Evolutionary conservation across 2,329 filamentous ascomycete species (phyloP).

Genomic region (Phyllosticta capitalensis): DNA sequence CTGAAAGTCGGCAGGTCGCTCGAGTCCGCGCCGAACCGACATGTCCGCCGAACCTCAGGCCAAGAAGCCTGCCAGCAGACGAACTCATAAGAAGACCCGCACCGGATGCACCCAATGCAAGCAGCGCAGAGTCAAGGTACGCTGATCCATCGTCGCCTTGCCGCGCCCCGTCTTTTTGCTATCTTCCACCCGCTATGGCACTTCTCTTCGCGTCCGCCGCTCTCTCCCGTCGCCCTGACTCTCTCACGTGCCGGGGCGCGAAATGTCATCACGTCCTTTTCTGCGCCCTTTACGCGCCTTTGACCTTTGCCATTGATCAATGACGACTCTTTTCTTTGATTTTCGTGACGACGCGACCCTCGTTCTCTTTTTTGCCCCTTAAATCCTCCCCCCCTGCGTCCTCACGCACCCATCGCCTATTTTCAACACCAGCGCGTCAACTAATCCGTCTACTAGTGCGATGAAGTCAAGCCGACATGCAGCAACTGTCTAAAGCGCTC

Average conservation of each 20-base stretch:
- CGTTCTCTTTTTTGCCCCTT: too few relatives aligned
- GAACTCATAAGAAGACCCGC: conserved; percentile 10
- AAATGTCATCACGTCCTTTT: not conserved
- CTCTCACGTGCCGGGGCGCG: not conserved
- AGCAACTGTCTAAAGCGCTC: conserved; percentile 23
- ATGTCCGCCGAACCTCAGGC: conserved; percentile 4
- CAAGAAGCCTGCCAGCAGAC: conserved; percentile 3
- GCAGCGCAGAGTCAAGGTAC: conserved; percentile 10
- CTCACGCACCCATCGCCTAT: not conserved
- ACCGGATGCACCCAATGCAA: conserved; percentile 11
- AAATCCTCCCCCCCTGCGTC: too few relatives aligned
- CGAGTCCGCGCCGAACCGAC: not conserved
- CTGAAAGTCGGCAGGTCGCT: not conserved
- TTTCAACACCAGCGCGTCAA: not conserved
- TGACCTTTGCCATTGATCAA: not conserved
- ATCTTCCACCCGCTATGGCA: not conserved
- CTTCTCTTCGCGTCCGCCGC: not conserved
- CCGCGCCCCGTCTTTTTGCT: not conserved
- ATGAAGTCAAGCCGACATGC: conserved; percentile 23
- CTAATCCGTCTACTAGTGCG: conserved; percentile 15
- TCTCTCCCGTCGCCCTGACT: not conserved
- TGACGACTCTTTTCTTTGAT: not conserved
- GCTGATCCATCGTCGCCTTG: not conserved
- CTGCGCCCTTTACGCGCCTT: not conserved
- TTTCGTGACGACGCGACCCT: too few relatives aligned